phyloP scores from a whole-genome alignment of 192 early-diverging fungal species.

The Rhizoclosmatium globosum region DNA sequence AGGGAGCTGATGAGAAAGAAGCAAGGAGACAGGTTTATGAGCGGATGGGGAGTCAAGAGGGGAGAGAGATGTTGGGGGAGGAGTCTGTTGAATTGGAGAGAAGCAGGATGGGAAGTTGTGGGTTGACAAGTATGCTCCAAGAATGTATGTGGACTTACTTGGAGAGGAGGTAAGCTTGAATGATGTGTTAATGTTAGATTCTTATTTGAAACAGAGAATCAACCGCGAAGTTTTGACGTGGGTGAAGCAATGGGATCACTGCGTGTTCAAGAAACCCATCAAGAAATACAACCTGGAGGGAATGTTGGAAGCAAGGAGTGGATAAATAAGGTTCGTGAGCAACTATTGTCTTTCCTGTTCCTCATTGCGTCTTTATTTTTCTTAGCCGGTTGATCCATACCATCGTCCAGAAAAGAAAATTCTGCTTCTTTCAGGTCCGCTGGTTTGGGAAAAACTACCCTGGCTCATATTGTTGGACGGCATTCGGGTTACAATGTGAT shows the following conservation, averaged over 20 bases:
- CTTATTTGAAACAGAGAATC: constrained; percentile 56
- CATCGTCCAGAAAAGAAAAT: constrained; percentile 68
- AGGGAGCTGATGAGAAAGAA: constrained; percentile 43
- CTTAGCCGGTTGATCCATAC: constrained; percentile 49
- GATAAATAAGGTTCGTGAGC: neutral
- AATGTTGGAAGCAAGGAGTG: neutral
- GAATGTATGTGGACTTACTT: constrained; percentile 82
- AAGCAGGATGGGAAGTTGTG: constrained; percentile 60
- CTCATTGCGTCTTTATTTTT: neutral
- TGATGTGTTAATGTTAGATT: neutral
- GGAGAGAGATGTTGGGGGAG: neutral
- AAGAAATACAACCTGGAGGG: constrained; percentile 4
- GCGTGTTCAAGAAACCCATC: constrained; percentile 78
- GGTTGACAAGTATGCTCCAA: constrained; percentile 93
- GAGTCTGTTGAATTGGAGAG: neutral
- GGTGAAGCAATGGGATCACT: constrained; percentile 97
- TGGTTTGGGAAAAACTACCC: constrained; percentile 95
- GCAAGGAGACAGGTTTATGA: constrained; percentile 9
- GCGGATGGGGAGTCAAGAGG: constrained; percentile 12
- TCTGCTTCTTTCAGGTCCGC: constrained; percentile 88
- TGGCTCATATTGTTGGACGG: constrained; percentile 90
- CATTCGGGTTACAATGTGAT: constrained; percentile 91
- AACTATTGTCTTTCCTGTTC: too few species aligned
- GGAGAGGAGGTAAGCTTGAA: constrained; percentile 78
- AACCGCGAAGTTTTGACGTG: constrained; percentile 90